These are phyloP conservation scores for Orbilia javanica DNA, from an alignment of 2,329 filamentous ascomycete species.

Conservation along the genomic window DNA sequence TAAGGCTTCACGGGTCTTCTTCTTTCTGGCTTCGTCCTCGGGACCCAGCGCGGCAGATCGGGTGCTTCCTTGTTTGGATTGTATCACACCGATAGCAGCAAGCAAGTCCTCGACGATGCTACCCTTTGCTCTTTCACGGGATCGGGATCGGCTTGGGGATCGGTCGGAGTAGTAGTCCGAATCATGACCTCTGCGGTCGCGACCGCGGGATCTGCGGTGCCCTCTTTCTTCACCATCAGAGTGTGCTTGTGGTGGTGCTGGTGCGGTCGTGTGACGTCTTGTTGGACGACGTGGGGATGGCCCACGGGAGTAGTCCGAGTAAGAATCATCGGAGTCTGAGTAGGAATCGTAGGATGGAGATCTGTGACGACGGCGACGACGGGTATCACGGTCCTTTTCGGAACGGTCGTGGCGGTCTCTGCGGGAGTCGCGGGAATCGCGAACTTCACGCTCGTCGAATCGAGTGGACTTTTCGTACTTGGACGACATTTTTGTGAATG, in stretches of 20 bases:
- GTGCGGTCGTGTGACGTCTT: conserved; percentile 42
- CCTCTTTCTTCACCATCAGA: conserved; percentile 43
- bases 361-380: conserved; percentile 44
- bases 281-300: conserved; percentile 46
- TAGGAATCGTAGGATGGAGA: conserved; percentile 55
- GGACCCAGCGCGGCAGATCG: background rate
- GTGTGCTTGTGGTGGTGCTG: conserved; percentile 3
- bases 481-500: conserved; percentile 39
- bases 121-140: conserved; percentile 20
- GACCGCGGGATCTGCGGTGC: conserved; percentile 23
- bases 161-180: conserved; percentile 46
- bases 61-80: conserved; percentile 32
- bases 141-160: conserved; percentile 18
- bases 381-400: conserved; percentile 37
- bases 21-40: conserved; percentile 33
- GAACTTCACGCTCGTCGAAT: conserved; percentile 34
- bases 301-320: conserved; percentile 37
- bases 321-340: conserved; percentile 34
- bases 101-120: conserved; percentile 51
- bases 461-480: conserved; percentile 48
- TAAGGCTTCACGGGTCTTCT: conserved; percentile 42
- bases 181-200: conserved; percentile 28
- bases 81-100: conserved; percentile 46
- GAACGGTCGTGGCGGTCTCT: conserved; percentile 40
- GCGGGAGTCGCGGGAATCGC: conserved; percentile 25